A percentile compares a stretch with the other conserved stretches of the same genome.
Conservation (phyloP, 2,329 filamentous ascomycete genomes). For the Aspergillus spinulosporus region DNA sequence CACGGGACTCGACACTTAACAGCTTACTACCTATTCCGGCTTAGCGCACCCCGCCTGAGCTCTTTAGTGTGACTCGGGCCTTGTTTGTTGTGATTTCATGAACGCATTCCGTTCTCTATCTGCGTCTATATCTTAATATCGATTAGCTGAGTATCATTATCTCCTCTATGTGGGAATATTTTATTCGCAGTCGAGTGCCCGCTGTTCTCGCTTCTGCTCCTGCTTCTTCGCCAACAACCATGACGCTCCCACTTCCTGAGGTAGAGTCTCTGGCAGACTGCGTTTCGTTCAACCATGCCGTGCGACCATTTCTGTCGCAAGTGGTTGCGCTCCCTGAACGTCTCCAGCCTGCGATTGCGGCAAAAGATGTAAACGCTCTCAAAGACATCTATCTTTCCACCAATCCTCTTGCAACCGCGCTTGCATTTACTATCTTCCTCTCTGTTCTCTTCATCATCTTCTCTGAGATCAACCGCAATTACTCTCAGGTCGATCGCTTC, state of each 20-base stretch:
- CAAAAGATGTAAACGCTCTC: constrained; percentile 62
- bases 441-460: constrained; percentile 69
- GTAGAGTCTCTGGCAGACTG: constrained; percentile 71
- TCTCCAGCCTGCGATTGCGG: constrained; percentile 60
- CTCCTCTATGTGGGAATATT: constrained; percentile 15
- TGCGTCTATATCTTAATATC: neutral
- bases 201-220: neutral
- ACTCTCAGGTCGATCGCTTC: constrained; percentile 90
- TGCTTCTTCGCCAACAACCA: constrained; percentile 47
- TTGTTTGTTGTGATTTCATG: too few species aligned
- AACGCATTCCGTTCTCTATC: neutral
- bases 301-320: constrained; percentile 72
- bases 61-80: neutral
- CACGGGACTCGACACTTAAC: constrained; percentile 13
- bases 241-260: constrained; percentile 60
- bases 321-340: constrained; percentile 68
- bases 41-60: constrained; percentile 6
- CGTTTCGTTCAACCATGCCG: constrained; percentile 71
- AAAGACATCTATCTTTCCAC: constrained; percentile 75
- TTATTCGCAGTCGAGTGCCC: too few species aligned
- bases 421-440: constrained; percentile 71
- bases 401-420: constrained; percentile 77
- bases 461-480: constrained; percentile 87
- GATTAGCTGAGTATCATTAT: too few species aligned
- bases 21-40: neutral